Base-by-base conservation (phyloP, 2,329 filamentous ascomycete genomes). In the Niveomyces coronatus region DNA sequence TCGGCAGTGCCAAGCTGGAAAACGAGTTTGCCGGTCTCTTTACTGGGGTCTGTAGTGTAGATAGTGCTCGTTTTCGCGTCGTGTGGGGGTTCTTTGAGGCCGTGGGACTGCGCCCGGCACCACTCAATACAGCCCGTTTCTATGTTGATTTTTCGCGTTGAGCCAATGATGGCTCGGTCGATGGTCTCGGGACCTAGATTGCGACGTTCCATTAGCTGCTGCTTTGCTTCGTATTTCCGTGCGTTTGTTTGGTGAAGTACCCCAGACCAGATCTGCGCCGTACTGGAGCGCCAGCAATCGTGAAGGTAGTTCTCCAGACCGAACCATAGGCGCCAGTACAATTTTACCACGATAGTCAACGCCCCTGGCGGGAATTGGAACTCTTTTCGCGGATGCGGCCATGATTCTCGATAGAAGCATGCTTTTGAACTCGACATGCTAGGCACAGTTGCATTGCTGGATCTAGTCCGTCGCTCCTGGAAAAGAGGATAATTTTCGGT, bases 231-330 rank as follows among this genome's bases (percentile, higher is more conserved):
- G n/a, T n/a, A 10, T 14, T 17, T 7, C 22, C 18, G 14, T 17
- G 30, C 23, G 17, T 29, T n/a, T n/a, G 14, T 7, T 15, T 17
- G 20, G 14, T 19, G 4, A 63, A 70, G 49, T 59, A 84, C 82
- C 89, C 89, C 91, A 98, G 48, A 98, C 91, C 13, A 98, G 70
- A 61, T 98, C 91, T 37, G 91, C 91, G 48, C 91, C 91, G 58
- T 98, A 96, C 54, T 93, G 84, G 44, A 98, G 75, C 22, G 91
- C 85, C 30, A 94, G 64, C 18, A 98, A 72, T 42, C 91, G 80
- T 27, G 85, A 91, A 3, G 91, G 89, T 44, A 95, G 68, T 67
- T 98, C 91, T 55, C 91, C 91, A n/a, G 86, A 94, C 49, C 91
- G 82, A 41, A 95, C 89, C 91, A 98, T 98, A 28, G 91, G 91